Evolutionary conservation across 441 rosid species (phyloP).

Genomic region (Jatropha multifida): DNA sequence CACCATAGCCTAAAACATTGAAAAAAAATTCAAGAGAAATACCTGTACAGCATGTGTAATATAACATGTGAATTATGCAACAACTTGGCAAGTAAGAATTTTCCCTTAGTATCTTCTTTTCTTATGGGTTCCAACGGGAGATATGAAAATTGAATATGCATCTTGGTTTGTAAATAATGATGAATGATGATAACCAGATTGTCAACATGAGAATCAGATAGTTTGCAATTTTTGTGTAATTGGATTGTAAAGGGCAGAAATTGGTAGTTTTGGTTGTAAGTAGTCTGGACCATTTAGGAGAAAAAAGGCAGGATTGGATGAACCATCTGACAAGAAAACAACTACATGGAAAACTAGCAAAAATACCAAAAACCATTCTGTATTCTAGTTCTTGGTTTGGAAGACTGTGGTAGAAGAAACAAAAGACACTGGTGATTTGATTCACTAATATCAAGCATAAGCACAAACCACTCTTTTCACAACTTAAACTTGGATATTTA

Average conservation of each 20-base stretch:
- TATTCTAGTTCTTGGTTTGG: background rate
- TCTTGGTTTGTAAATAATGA: background rate
- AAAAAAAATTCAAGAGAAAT: background rate
- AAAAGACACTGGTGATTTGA: background rate
- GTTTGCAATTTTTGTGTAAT: background rate
- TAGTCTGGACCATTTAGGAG: background rate
- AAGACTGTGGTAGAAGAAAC: background rate
- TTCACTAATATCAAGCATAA: background rate
- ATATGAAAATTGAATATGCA: background rate
- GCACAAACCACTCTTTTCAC: background rate
- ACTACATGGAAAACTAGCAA: background rate
- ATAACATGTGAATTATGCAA: background rate
- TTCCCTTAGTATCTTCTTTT: background rate
- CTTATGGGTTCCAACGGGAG: background rate
- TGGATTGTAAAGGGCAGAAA: background rate
- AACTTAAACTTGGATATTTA: background rate
- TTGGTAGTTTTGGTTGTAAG: background rate
- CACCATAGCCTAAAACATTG: conserved; percentile 65
- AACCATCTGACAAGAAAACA: background rate
- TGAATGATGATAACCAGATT: background rate
- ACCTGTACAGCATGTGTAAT: background rate
- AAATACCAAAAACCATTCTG: background rate
- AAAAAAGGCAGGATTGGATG: background rate
- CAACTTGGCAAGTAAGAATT: background rate
- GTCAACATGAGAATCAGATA: background rate